A percentile compares a stretch with the other conserved stretches of the same genome.
Evolutionary conservation across 192 early-diverging fungal species (phyloP).

Genomic region (Physocladia obscura): DNA sequence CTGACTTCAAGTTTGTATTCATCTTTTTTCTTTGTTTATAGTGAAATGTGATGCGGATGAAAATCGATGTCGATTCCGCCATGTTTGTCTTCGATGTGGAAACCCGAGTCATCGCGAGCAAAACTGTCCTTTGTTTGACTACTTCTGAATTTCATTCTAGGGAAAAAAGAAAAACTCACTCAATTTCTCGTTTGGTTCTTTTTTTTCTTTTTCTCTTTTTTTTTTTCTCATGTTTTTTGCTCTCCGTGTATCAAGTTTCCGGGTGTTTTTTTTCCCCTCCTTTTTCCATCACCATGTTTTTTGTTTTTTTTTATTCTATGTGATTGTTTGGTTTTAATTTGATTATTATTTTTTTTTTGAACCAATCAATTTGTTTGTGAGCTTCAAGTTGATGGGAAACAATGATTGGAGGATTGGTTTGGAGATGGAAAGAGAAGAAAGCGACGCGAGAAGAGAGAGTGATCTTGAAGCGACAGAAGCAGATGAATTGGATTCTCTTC

Average conservation of each 20-base stretch:
- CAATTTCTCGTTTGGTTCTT: not conserved
- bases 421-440: too few relatives aligned
- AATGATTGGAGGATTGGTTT: too few relatives aligned
- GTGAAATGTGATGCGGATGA: conserved; percentile 15
- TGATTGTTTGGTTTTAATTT: not conserved
- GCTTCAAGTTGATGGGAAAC: too few relatives aligned
- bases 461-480: too few relatives aligned
- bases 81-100: conserved; percentile 30
- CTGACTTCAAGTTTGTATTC: conserved; percentile 9
- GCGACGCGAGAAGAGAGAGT: too few relatives aligned
- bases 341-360: not conserved
- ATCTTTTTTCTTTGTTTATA: conserved; percentile 1
- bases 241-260: not conserved
- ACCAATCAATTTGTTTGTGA: not conserved
- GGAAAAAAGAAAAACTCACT: not conserved
- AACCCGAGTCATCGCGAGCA: conserved; percentile 18
- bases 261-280: not conserved
- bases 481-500: too few relatives aligned
- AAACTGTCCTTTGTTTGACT: conserved; percentile 10
- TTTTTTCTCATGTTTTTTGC: not conserved
- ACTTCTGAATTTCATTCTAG: not conserved
- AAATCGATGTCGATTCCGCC: conserved; percentile 27
- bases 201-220: not conserved
- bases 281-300: not conserved
- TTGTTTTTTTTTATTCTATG: not conserved